A percentile compares a stretch with the other conserved stretches of the same genome.
Conservation (phyloP, 2,329 filamentous ascomycete species). For the Colletotrichum sp. region DNA sequence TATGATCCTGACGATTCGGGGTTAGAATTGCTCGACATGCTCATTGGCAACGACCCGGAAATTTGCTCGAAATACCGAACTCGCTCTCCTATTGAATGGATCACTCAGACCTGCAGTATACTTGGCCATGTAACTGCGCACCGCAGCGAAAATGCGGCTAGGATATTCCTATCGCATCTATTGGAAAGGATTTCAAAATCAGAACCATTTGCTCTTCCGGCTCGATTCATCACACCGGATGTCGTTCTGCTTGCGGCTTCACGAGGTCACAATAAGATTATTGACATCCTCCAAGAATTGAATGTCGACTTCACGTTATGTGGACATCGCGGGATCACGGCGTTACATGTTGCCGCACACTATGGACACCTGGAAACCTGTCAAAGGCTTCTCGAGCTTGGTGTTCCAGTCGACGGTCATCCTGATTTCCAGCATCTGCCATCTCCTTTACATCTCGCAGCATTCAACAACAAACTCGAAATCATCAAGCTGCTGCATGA, state of each 20-base stretch:
- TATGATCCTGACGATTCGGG: accelerated
- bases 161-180: too few species aligned
- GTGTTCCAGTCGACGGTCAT: not conserved
- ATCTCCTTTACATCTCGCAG: not conserved
- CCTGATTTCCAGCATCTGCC: not conserved
- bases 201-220: too few species aligned
- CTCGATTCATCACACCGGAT: not conserved
- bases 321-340: not conserved
- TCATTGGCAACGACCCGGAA: too few species aligned
- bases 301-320: not conserved
- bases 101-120: too few species aligned
- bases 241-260: not conserved
- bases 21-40: too few species aligned
- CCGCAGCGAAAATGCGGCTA: too few species aligned
- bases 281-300: not conserved
- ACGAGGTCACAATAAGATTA: not conserved
- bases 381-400: not conserved
- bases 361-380: not conserved
- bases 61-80: too few species aligned
- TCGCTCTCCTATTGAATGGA: too few species aligned
- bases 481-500: not conserved
- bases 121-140: too few species aligned
- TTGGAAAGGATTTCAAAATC: too few species aligned
- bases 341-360: not conserved
- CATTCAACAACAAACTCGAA: accelerated